Evolutionary conservation across 306 rosid genomes (phyloP).

Genomic region (Medicago ruthenica): DNA sequence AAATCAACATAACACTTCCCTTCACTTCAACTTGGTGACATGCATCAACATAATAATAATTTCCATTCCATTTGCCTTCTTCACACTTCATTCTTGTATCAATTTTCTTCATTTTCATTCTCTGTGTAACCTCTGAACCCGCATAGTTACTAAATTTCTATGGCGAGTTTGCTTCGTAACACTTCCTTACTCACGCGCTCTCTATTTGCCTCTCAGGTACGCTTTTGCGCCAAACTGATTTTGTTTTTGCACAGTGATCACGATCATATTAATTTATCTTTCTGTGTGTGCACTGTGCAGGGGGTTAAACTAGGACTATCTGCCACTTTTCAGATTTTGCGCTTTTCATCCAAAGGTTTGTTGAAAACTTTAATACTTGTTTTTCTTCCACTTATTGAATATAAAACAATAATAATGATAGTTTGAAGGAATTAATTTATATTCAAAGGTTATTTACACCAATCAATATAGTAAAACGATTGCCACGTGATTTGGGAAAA

Average conservation of each 20-base stretch:
- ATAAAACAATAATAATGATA: too few relatives aligned
- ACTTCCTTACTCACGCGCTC: constrained; percentile 58
- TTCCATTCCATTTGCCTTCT: neutral
- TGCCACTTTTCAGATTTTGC: constrained; percentile 58
- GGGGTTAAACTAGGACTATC: constrained; percentile 56
- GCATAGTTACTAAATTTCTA: constrained; percentile 39
- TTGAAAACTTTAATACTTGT: neutral
- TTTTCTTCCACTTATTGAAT: too few relatives aligned
- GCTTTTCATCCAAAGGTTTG: constrained; percentile 74
- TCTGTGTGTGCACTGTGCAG: constrained; percentile 57
- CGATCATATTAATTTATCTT: neutral
- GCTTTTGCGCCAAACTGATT: neutral
- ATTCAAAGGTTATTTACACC: too few relatives aligned
- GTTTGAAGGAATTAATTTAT: too few relatives aligned
- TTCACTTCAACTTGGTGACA: neutral
- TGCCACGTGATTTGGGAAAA: too few relatives aligned
- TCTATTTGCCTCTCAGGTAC: constrained; percentile 56
- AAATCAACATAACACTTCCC: neutral
- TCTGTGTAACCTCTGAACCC: constrained; percentile 19
- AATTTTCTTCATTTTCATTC: constrained; percentile 31
- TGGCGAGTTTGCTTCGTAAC: constrained; percentile 81
- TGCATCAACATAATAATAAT: neutral
- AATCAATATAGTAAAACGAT: too few relatives aligned
- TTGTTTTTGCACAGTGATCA: constrained; percentile 6
- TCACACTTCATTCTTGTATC: constrained; percentile 1